Conservation (phyloP, 441 rosid species). For the Populus tomentosa region DNA sequence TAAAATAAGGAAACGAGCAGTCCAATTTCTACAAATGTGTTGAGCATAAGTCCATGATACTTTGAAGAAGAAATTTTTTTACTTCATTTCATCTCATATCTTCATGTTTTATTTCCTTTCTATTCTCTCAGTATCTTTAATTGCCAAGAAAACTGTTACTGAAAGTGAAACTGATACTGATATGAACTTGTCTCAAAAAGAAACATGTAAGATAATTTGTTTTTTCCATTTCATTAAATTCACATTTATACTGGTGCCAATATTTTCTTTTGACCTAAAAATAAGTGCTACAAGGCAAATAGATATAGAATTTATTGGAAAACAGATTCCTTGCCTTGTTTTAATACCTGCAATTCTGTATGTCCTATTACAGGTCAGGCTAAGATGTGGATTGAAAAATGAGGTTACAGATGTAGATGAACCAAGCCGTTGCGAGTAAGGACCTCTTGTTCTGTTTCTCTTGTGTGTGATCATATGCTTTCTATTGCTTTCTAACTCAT, state of each 20-base stretch:
- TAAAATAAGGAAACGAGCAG: background rate
- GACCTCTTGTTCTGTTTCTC: constrained; percentile 5
- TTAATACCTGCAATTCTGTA: background rate
- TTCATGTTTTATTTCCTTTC: background rate
- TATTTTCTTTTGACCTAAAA: background rate
- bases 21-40: background rate
- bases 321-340: background rate
- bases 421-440: constrained; percentile 99
- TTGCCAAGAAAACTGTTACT: background rate
- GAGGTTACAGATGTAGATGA: constrained; percentile 88
- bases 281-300: background rate
- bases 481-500: background rate
- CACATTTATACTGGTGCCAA: too few species aligned
- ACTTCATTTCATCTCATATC: background rate
- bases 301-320: background rate
- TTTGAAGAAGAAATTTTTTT: background rate
- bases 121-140: background rate
- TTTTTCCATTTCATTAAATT: background rate
- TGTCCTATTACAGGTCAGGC: constrained; percentile 47
- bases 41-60: background rate
- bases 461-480: background rate
- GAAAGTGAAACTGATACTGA: background rate
- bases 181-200: background rate
- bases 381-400: constrained; percentile 76
- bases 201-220: too few species aligned